phyloP scores from a whole-genome alignment of 805 yeast species.

The Hanseniaspora lindneri region DNA sequence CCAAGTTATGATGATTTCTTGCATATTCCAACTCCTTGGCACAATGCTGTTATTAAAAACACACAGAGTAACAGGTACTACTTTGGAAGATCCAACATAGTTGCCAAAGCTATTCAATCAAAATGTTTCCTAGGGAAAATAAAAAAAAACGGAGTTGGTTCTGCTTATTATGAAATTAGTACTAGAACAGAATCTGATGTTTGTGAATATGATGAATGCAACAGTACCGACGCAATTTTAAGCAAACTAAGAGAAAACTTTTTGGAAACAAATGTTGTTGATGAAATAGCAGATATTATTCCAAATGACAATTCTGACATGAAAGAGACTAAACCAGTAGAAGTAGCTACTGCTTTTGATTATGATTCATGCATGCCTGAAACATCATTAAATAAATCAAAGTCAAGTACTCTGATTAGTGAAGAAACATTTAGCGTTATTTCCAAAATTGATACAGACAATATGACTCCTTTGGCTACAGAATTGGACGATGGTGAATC shows the following conservation, averaged over 20 bases:
- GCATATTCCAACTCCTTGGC: constrained; percentile 61
- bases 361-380: background rate
- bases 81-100: constrained; percentile 31
- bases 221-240: constrained; percentile 1
- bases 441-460: background rate
- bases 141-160: constrained; percentile 20
- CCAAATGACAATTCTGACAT: no score
- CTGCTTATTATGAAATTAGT: background rate
- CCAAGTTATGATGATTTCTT: constrained; percentile 41
- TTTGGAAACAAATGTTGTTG: background rate
- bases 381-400: constrained; percentile 1
- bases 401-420: background rate
- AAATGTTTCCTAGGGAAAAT: constrained; percentile 31
- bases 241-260: background rate
- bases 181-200: background rate
- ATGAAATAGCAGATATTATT: no score
- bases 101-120: constrained; percentile 29
- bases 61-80: constrained; percentile 29
- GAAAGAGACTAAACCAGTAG: no score
- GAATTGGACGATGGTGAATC: background rate
- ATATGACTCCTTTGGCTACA: background rate
- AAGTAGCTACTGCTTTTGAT: no score
- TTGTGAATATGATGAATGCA: background rate
- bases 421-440: background rate
- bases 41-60: constrained; percentile 40